These are phyloP conservation scores for Fomes fomentarius DNA, from an alignment of 1,284 basidiomycete species.

Conservation along the genomic window DNA sequence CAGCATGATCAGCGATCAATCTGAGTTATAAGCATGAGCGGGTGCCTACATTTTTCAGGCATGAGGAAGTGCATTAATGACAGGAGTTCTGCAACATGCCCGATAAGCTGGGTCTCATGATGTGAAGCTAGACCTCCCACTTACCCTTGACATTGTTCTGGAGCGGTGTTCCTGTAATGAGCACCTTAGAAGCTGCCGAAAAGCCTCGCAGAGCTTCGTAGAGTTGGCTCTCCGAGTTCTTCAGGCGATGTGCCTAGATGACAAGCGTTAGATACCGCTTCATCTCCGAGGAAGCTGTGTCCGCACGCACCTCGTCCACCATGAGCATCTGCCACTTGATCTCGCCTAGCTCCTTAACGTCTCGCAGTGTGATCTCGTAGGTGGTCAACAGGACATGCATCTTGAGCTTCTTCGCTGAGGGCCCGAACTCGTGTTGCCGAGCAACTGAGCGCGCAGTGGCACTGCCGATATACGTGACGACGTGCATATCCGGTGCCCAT, in stretches of 20 bases:
- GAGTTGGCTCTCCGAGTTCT: constrained; percentile 97
- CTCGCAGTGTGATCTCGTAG: constrained; percentile 95
- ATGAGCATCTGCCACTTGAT: constrained; percentile 98
- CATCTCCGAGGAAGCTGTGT: constrained; percentile 11
- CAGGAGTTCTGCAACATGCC: constrained; percentile 70
- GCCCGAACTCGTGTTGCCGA: constrained; percentile 90
- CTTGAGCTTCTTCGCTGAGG: constrained; percentile 85
- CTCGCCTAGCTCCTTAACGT: constrained; percentile 85
- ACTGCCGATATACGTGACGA: constrained; percentile 96
- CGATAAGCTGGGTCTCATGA: constrained; percentile 14
- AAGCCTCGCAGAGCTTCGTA: constrained; percentile 95
- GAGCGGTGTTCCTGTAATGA: constrained; percentile 98
- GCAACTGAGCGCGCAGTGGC: constrained; percentile 90
- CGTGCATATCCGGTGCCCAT: constrained; percentile 98
- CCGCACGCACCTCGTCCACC: constrained; percentile 84
- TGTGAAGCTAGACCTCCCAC: constrained; percentile 24
- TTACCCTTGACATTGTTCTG: constrained; percentile 99
- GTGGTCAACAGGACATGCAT: constrained; percentile 98
- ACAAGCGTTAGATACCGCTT: constrained; percentile 7
- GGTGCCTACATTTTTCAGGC: constrained; percentile 89
- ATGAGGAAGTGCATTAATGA: constrained; percentile 99
- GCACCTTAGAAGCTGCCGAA: constrained; percentile 87
- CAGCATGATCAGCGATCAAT: constrained; percentile 10
- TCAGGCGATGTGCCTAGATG: constrained; percentile 89
- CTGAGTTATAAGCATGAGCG: not conserved